phyloP scores from a whole-genome alignment of 2,329 filamentous ascomycete species.

The Neospermospora avenae region DNA sequence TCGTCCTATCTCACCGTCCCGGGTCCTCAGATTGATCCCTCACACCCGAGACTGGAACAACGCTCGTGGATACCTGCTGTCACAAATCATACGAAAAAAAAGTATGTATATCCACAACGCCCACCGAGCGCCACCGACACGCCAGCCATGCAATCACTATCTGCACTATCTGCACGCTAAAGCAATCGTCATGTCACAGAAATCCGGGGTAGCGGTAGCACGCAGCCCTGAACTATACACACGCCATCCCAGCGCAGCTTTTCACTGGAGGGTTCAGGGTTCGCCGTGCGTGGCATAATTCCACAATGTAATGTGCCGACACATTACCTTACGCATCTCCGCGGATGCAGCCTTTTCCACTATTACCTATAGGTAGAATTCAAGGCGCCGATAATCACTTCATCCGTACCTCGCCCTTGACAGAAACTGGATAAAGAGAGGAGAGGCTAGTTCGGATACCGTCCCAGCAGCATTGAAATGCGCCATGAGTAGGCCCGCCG shows the following conservation, averaged over 20 bases:
- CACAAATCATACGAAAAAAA: too few relatives aligned
- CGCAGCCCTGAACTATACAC: neutral
- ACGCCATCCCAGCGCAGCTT: neutral
- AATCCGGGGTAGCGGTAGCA: slow-evolving; percentile 28
- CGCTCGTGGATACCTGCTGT: too few relatives aligned
- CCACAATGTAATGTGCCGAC: neutral
- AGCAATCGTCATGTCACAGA: slow-evolving; percentile 29
- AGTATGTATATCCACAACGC: neutral
- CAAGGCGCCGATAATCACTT: too few relatives aligned
- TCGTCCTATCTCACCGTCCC: neutral
- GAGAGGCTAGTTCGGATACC: neutral
- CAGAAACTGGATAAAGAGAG: neutral
- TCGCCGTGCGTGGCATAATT: neutral
- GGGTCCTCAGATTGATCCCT: neutral
- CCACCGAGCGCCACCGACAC: neutral
- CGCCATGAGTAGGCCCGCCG: slow-evolving; percentile 11
- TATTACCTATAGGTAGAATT: neutral
- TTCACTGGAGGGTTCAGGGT: neutral
- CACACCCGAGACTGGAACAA: neutral
- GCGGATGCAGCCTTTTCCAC: slow-evolving; percentile 11
- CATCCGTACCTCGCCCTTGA: too few relatives aligned
- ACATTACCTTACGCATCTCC: slow-evolving; percentile 8
- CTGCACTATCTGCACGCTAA: slow-evolving; percentile 12
- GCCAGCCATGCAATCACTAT: neutral
- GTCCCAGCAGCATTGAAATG: neutral